A percentile compares a stretch with the other conserved stretches of the same genome.
Conservation (phyloP, 2,329 filamentous ascomycete genomes). For the Colletotrichum lindemuthianum region DNA sequence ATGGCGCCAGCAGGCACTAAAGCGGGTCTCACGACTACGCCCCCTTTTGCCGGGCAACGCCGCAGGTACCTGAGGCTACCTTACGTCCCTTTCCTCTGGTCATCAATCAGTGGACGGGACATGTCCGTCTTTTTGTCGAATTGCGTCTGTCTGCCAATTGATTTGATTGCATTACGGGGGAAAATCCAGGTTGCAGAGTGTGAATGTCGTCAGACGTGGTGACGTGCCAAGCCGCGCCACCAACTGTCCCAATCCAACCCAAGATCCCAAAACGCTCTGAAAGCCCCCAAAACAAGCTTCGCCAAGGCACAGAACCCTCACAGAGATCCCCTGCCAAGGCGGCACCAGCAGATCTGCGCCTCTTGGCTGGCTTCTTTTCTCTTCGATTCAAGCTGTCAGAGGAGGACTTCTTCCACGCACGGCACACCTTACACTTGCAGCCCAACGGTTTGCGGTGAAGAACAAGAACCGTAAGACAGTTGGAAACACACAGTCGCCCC, state of each 20-base stretch:
- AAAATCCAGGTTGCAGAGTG: not conserved
- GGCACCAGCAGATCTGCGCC: conserved; percentile 10
- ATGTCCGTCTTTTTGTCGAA: too few relatives aligned
- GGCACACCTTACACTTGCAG: too few relatives aligned
- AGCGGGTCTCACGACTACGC: conserved; percentile 16
- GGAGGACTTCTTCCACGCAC: too few relatives aligned
- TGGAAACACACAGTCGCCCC: too few relatives aligned
- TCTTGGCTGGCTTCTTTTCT: conserved; percentile 19
- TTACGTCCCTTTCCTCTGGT: too few relatives aligned
- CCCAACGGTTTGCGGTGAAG: too few relatives aligned
- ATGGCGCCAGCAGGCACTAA: not conserved
- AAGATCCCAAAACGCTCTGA: not conserved
- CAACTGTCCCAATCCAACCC: not conserved
- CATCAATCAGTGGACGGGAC: too few relatives aligned
- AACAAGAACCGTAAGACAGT: too few relatives aligned
- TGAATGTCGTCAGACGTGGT: conserved; percentile 24
- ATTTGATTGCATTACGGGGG: not conserved
- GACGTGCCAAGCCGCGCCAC: conserved; percentile 35
- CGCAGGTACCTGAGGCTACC: too few relatives aligned
- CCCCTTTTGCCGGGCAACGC: not conserved
- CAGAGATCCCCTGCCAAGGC: conserved; percentile 15
- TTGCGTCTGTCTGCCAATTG: not conserved
- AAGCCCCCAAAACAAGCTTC: conserved; percentile 30
- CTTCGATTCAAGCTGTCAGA: not conserved
- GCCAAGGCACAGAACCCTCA: conserved; percentile 21